Evolutionary conservation across 2,329 filamentous ascomycete species (phyloP).

Genomic region (Claviceps sp.): DNA sequence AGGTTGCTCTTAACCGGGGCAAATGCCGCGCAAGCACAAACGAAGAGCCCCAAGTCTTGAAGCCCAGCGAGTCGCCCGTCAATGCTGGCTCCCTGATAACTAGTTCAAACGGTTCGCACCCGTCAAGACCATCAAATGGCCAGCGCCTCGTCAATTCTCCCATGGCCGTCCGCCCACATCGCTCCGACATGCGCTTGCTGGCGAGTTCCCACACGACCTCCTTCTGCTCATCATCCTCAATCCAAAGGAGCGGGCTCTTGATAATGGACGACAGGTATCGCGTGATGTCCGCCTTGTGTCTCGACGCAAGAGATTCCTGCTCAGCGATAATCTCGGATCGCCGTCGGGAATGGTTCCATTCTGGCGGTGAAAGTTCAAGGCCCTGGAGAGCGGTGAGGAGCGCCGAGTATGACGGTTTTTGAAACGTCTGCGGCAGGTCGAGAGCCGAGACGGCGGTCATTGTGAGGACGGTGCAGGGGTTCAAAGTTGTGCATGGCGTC

Average conservation of each 20-base stretch:
- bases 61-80: slow-evolving; percentile 74
- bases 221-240: slow-evolving; percentile 49
- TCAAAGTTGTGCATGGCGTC: neutral
- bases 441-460: slow-evolving; percentile 14
- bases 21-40: slow-evolving; percentile 72
- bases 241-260: slow-evolving; percentile 54
- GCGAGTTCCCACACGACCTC: slow-evolving; percentile 68
- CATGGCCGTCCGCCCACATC: slow-evolving; percentile 61
- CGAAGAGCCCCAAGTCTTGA: slow-evolving; percentile 93
- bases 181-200: slow-evolving; percentile 66
- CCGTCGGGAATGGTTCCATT: slow-evolving; percentile 44
- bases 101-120: slow-evolving; percentile 42
- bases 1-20: slow-evolving; percentile 28
- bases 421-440: slow-evolving; percentile 74
- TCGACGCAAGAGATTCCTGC: slow-evolving; percentile 25
- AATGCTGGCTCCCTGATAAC: slow-evolving; percentile 74
- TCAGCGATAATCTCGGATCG: slow-evolving; percentile 28
- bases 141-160: slow-evolving; percentile 42
- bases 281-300: slow-evolving; percentile 38
- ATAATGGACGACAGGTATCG: slow-evolving; percentile 59
- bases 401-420: slow-evolving; percentile 51
- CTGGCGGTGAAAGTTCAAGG: slow-evolving; percentile 52
- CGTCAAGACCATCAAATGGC: slow-evolving; percentile 28
- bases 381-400: slow-evolving; percentile 53
- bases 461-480: neutral